These are phyloP conservation scores for Solanum medicagineum DNA, from an alignment of 257 asterid genomes.

Conservation along the genomic window DNA sequence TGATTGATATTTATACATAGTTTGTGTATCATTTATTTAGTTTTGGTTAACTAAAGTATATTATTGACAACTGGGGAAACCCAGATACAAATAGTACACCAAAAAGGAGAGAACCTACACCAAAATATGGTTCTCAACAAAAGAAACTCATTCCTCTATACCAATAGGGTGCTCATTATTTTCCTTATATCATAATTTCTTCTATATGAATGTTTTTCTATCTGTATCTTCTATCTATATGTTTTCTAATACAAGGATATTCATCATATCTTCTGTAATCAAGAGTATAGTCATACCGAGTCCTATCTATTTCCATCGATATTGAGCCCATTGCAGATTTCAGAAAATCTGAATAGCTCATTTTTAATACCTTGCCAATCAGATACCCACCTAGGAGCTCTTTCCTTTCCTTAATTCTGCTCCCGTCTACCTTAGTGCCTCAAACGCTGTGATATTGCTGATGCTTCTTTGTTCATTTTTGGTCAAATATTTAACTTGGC, in stretches of 20 bases:
- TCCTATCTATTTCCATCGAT: background rate
- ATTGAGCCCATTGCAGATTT: background rate
- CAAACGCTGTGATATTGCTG: background rate
- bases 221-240: background rate
- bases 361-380: background rate
- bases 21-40: background rate
- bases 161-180: background rate
- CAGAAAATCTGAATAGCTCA: background rate
- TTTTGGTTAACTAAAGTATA: background rate
- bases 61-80: background rate
- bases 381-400: background rate
- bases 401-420: background rate
- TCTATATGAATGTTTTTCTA: background rate
- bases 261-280: background rate
- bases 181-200: background rate
- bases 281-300: background rate
- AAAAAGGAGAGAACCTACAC: background rate
- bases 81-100: background rate
- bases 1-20: background rate
- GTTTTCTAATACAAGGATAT: background rate
- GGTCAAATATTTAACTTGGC: background rate
- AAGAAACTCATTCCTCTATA: background rate
- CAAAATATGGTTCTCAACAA: background rate
- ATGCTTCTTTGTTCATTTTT: background rate
- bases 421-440: background rate